These are phyloP conservation scores for Mortierella sp. DNA, from an alignment of 371 early-diverging fungal species.

Conservation along the genomic window DNA sequence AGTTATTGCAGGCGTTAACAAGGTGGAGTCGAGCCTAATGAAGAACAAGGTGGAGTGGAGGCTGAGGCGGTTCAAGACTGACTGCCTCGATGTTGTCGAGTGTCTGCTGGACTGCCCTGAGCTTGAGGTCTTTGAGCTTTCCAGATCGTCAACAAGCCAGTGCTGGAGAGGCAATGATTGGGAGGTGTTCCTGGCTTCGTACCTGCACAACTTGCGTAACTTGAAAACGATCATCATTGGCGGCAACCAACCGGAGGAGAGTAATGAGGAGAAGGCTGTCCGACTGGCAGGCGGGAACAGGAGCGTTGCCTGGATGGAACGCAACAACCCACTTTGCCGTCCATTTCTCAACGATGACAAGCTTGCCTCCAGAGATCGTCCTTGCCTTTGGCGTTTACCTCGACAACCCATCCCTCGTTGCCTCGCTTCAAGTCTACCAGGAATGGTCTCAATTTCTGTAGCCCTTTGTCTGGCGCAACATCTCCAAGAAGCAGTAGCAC, in stretches of 20 bases:
- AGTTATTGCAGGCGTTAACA: no score
- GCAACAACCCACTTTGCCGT: not conserved
- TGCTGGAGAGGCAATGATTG: no score
- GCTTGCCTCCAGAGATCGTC: not conserved
- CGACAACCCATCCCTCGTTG: not conserved
- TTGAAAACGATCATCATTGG: no score
- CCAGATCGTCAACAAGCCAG: no score
- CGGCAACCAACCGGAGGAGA: not conserved
- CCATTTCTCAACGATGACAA: not conserved
- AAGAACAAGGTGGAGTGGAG: no score
- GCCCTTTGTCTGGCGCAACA: not conserved
- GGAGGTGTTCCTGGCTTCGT: no score
- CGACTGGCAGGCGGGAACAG: not conserved
- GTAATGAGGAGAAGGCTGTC: not conserved
- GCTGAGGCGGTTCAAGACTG: no score
- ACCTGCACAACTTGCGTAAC: no score
- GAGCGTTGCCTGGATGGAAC: not conserved
- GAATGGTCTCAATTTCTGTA: not conserved
- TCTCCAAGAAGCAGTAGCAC: not conserved
- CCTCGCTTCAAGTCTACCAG: not conserved
- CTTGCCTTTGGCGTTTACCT: not conserved
- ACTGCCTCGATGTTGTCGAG: no score
- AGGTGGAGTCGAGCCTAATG: no score
- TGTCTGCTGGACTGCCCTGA: no score
- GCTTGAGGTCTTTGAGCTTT: no score